phyloP scores from a whole-genome alignment of 768 basidiomycete genomes.

The Wakefieldia striispora region DNA sequence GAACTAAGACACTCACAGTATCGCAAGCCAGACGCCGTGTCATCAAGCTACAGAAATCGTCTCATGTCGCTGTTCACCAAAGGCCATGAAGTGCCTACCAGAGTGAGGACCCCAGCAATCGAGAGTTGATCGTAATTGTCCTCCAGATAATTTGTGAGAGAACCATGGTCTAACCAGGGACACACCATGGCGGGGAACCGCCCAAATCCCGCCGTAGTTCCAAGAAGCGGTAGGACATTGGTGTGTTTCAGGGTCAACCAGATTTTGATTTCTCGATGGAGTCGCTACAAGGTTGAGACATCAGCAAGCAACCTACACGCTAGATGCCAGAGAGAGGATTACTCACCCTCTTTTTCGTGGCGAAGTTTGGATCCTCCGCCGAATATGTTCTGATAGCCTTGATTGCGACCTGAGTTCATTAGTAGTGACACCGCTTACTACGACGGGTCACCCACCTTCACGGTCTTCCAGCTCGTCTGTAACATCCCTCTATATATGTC shows the following conservation, averaged over 20 bases:
- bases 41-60: conserved; percentile 8
- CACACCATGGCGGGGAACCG: conserved; percentile 29
- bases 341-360: conserved; percentile 10
- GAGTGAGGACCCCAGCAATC: not conserved
- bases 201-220: conserved; percentile 24
- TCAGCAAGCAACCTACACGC: not conserved
- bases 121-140: conserved; percentile 8
- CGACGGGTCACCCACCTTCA: not conserved
- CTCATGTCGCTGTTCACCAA: not conserved
- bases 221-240: conserved; percentile 21
- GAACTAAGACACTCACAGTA: conserved; percentile 9
- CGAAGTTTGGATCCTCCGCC: conserved; percentile 6
- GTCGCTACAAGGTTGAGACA: conserved; percentile 12
- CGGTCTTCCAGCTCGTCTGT: conserved; percentile 2
- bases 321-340: not conserved
- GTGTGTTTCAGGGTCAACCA: conserved; percentile 25
- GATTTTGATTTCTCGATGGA: conserved; percentile 28
- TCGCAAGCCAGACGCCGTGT: conserved; percentile 19
- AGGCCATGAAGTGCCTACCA: not conserved
- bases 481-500: conserved; percentile 17
- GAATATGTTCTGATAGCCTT: conserved; percentile 19
- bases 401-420: conserved; percentile 11
- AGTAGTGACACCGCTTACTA: not conserved
- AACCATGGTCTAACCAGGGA: conserved; percentile 28
- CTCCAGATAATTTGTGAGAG: conserved; percentile 20